phyloP scores from a whole-genome alignment of 768 basidiomycete genomes.

The Boletus sp. region DNA sequence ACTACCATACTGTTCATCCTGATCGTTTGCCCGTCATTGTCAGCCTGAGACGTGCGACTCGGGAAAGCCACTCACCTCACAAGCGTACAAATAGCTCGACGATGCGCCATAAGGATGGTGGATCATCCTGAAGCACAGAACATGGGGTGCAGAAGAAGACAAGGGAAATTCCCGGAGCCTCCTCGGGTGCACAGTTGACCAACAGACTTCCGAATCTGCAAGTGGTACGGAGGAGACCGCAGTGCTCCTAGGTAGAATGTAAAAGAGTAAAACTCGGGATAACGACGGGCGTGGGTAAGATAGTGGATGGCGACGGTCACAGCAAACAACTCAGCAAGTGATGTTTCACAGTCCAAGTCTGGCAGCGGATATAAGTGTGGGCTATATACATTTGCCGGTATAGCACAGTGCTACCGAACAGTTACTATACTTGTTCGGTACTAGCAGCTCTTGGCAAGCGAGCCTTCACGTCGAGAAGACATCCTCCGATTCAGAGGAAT shows the following conservation, averaged over 20 bases:
- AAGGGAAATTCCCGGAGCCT: neutral
- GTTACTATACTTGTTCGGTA: too few relatives aligned
- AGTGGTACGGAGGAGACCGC: neutral
- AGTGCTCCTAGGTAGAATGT: neutral
- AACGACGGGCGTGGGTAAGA: slow-evolving; percentile 5
- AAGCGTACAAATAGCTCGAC: slow-evolving; percentile 27
- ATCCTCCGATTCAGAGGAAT: too few relatives aligned
- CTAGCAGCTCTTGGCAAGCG: too few relatives aligned
- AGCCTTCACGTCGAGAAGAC: too few relatives aligned
- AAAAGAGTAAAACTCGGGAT: neutral
- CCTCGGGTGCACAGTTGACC: neutral
- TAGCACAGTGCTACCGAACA: too few relatives aligned
- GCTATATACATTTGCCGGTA: too few relatives aligned
- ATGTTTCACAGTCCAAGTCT: slow-evolving; percentile 7
- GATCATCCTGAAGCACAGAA: slow-evolving; percentile 26
- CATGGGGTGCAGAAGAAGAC: slow-evolving; percentile 16
- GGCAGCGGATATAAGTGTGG: neutral
- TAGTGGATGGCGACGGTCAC: neutral
- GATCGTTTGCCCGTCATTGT: neutral
- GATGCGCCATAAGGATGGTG: slow-evolving; percentile 30
- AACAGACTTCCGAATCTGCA: slow-evolving; percentile 4
- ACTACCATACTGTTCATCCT: slow-evolving; percentile 9
- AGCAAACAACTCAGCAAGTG: neutral
- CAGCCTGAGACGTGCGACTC: neutral
- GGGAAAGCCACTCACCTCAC: slow-evolving; percentile 15